Base-by-base conservation (phyloP, 768 basidiomycete species). In the Mycena indigotica region DNA sequence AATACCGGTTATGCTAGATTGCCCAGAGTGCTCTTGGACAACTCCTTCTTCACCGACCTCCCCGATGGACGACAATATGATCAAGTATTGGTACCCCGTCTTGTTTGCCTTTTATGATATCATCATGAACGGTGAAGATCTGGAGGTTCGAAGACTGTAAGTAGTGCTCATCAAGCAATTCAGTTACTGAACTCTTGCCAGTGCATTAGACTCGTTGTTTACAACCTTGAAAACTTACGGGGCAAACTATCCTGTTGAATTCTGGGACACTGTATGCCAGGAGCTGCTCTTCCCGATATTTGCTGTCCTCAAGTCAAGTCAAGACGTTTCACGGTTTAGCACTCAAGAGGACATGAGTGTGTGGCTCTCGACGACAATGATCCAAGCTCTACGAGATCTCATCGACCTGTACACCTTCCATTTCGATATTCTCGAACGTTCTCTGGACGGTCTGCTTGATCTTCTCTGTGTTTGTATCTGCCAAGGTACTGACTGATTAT, bases 311-410 rank as follows among this genome's bases (percentile, higher is more conserved):
- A 93, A 93, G 66, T 95, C 93, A 16, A 91, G 87, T 64, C 90
- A 94, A 73, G 96, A 97, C 69, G 71, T 96, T 32, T 90, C 93
- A 13, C 84, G 96, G 19, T 98, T 98, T 77, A 91, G 82, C 70
- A 95, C 94, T 4, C 94, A 97, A 67, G 97, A 98, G 68, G 97
- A 98, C 65, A 96, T 98, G 94, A 97, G 94, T 66, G 95, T 99
- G 25, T 99, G 97, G 97, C 74, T 99, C 45, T 98, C 95, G 24
- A 97, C 97, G 15, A 99, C 97, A 2, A 95, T 99, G 91, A 97
- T 98, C 50, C 95, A 98, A 69, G 97, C 97, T 1, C 81, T 99
- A 45, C 86, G 97, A 44, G 91, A 98, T 72, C 80, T 98, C 60
- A 91, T 99, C 57, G 93, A 96, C 68, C 83, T 99, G 21, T 99